Evolutionary conservation across 1,139 yeast genomes (phyloP), one percentile per base, ranked within the genome.

Genomic region (Candida anutae): DNA sequence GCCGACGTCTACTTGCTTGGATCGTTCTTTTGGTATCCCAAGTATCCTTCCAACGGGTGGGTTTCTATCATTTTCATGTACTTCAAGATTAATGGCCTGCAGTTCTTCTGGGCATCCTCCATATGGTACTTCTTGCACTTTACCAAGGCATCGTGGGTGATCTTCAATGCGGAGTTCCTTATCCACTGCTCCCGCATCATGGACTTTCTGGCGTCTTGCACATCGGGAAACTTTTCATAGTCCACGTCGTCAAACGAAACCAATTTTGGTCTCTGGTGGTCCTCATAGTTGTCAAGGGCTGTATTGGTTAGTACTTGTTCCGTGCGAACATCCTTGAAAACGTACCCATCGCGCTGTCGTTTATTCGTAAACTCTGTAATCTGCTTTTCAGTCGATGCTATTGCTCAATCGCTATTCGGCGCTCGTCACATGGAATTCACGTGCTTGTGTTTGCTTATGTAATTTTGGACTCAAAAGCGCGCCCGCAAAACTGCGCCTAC

Each of bases 231-330:
- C 55, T 82, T 76, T 44, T 69, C 69, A 55, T 83, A 83, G 58
- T 80, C 83, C 38, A 83, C 80, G 42, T 78, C 85, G 57, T 83
- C 94, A 48, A 83, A 83, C 22, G 94, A 82, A 37, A 81, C 90
- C 46, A 74, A 67, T 44, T 79, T 84, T 29, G 84, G 78, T 58
- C 84, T 72, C 45, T 59, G 57, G 55, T 79, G 82, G 53, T 62
- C 62, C 28, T 52, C 60, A 52, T 64, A 65, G 37, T 53, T 52
- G 35, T 54, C 55, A 43, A 62, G 51, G 24, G n/a, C n/a, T n/a
- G n/a, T n/a, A n/a, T n/a, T n/a, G n/a, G n/a, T n/a, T n/a, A n/a
- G n/a, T n/a, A n/a, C n/a, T n/a, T n/a, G n/a, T n/a, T n/a, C n/a
- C 10, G 8, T 17, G 19, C 19, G 10, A 8, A 17, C 8, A 8